Base-by-base conservation (phyloP, 768 basidiomycete genomes). In the Psilocybe azurescens region DNA sequence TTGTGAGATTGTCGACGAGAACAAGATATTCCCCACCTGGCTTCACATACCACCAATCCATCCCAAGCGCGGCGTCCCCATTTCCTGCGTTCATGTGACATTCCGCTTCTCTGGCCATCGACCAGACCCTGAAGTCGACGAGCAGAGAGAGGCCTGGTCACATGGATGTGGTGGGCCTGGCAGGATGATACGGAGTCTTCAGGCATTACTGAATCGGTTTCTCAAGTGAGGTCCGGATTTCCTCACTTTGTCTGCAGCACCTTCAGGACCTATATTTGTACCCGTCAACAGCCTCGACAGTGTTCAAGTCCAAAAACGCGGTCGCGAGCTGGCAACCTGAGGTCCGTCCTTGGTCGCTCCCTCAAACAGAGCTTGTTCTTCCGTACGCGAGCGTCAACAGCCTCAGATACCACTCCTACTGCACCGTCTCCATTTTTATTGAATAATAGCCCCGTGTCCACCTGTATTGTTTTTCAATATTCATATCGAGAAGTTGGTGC, bases 1-100 rank as follows among this genome's bases (percentile, higher is more conserved):
- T 14, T 53, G 52, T 28, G 52, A 53, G 33, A 18, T 53, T 38
- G 52, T 53, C 13, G 33, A 53, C 30, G 52, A 53, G 33, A 28
- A 36, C 10, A 32, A 36, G 8, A 33, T 53, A 33, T 33, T 33
- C 11, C 52, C 52, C 11, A 53, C 52, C 33, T 53, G 52, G 52
- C 32, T 53, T 20, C 16, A 53, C 5, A 32, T 53, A 14, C 52
- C 30, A 5, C 52, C 30, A 30, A 53, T 38, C 32, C 18, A n/a
- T 36, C n/a, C 33, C 52, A 53, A 53, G 9, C 41, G 3, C 14
- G 52, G 33, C 32, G 52, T 9, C 10, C 4, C 52, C 3, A 53
- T 53, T 18, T 18, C 52, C 3, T 53, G 33, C 7, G 32, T 53
- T 18, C 14, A 53, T 53, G 52, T 33, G 2, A 53, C 32, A 2